phyloP scores from a whole-genome alignment of 139 green algal species.

The Penium margaritaceum region DNA sequence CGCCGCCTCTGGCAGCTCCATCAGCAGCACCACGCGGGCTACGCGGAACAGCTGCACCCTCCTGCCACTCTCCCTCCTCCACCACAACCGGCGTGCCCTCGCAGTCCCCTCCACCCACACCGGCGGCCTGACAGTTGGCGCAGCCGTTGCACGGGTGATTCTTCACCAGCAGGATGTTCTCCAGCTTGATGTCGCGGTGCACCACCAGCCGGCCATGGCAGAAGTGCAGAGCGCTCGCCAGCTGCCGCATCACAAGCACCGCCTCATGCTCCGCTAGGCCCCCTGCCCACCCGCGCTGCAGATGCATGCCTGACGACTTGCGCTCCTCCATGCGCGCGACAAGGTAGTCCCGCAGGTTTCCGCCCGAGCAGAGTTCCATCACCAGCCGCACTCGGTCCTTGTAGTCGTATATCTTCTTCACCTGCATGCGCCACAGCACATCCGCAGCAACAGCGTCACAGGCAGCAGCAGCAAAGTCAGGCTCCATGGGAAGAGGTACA shows the following conservation, averaged over 20 bases:
- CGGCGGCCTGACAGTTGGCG: too few species aligned
- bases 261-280: neutral
- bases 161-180: neutral
- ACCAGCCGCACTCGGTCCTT: neutral
- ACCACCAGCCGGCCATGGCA: neutral
- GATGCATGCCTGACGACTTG: neutral
- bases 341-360: neutral
- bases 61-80: too few species aligned
- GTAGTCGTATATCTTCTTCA: constrained; percentile 5
- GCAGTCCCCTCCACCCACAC: too few species aligned
- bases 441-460: too few species aligned
- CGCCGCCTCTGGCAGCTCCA: too few species aligned
- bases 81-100: too few species aligned
- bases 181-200: neutral
- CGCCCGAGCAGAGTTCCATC: neutral
- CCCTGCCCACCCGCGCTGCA: neutral
- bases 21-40: too few species aligned
- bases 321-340: neutral
- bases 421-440: neutral
- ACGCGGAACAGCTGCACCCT: too few species aligned
- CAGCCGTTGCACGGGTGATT: too few species aligned
- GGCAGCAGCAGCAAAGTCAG: too few species aligned
- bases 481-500: too few species aligned
- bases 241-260: neutral
- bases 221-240: neutral